These are phyloP conservation scores for Claviceps quebecensis DNA, from an alignment of 2,329 filamentous ascomycete genomes.

Conservation along the genomic window DNA sequence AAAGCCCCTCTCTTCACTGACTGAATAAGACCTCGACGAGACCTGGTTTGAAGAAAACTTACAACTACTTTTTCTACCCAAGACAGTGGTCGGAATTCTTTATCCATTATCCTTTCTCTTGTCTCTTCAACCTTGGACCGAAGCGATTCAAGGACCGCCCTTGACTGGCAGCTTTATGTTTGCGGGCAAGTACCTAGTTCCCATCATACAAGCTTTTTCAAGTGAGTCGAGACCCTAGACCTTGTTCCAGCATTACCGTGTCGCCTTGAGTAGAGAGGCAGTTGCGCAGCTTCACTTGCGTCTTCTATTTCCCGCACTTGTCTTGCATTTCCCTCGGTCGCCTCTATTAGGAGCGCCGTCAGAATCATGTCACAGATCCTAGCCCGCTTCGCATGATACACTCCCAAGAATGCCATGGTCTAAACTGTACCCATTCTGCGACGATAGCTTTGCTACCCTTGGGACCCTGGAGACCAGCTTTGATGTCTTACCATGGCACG, in stretches of 20 bases:
- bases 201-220: conserved; percentile 44
- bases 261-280: background rate
- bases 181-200: conserved; percentile 39
- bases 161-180: conserved; percentile 39
- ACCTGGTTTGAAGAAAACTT: conserved; percentile 21
- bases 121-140: conserved; percentile 18
- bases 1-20: conserved; percentile 15
- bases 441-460: background rate
- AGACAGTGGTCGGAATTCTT: conserved; percentile 26
- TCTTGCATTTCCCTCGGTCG: background rate
- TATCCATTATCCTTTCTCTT: conserved; percentile 17
- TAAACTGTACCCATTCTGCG: background rate
- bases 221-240: conserved; percentile 33
- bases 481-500: background rate
- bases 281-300: background rate
- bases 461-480: background rate
- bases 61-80: conserved; percentile 19
- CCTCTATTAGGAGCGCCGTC: conserved; percentile 4
- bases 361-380: conserved; percentile 10
- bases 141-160: conserved; percentile 12
- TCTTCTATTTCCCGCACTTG: background rate
- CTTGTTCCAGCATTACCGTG: conserved; percentile 14
- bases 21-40: conserved; percentile 25
- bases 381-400: background rate
- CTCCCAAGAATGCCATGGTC: background rate